These are phyloP conservation scores for Aspergillus indologenus DNA, from an alignment of 495 filamentous ascomycete species.

Conservation along the genomic window DNA sequence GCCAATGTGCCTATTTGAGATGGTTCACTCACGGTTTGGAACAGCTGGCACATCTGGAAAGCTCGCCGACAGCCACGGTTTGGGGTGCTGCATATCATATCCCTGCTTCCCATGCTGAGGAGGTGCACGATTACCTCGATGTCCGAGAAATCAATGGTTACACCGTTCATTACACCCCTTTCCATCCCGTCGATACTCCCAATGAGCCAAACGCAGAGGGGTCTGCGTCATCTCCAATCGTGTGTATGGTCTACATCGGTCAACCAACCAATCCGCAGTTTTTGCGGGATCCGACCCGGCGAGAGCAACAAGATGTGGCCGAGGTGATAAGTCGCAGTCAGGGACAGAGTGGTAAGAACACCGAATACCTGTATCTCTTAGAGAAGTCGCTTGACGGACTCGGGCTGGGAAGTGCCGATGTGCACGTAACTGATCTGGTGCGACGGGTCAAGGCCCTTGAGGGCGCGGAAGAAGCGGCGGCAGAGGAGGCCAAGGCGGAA, in stretches of 20 bases:
- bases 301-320: slow-evolving; percentile 77
- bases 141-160: slow-evolving; percentile 98
- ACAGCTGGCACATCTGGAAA: slow-evolving; percentile 38
- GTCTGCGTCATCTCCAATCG: slow-evolving; percentile 30
- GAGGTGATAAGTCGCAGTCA: slow-evolving; percentile 72
- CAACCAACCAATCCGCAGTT: slow-evolving; percentile 94
- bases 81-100: slow-evolving; percentile 97
- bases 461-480: slow-evolving; percentile 24
- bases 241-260: slow-evolving; percentile 87
- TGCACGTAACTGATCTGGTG: slow-evolving; percentile 65
- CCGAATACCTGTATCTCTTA: slow-evolving; percentile 82
- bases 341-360: slow-evolving; percentile 88
- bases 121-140: slow-evolving; percentile 88
- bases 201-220: neutral
- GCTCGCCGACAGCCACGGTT: slow-evolving; percentile 55
- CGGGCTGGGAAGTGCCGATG: slow-evolving; percentile 76
- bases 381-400: slow-evolving; percentile 73
- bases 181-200: slow-evolving; percentile 49
- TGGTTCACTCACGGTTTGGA: slow-evolving; percentile 1
- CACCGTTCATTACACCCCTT: slow-evolving; percentile 81
- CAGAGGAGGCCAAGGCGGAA: slow-evolving; percentile 38
- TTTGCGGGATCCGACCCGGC: slow-evolving; percentile 58
- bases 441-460: slow-evolving; percentile 43
- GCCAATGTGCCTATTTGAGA: slow-evolving; percentile 1
- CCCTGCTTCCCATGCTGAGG: slow-evolving; percentile 61